Conservation (phyloP, 208 protist species). For the Novymonas esmeraldas region DNA sequence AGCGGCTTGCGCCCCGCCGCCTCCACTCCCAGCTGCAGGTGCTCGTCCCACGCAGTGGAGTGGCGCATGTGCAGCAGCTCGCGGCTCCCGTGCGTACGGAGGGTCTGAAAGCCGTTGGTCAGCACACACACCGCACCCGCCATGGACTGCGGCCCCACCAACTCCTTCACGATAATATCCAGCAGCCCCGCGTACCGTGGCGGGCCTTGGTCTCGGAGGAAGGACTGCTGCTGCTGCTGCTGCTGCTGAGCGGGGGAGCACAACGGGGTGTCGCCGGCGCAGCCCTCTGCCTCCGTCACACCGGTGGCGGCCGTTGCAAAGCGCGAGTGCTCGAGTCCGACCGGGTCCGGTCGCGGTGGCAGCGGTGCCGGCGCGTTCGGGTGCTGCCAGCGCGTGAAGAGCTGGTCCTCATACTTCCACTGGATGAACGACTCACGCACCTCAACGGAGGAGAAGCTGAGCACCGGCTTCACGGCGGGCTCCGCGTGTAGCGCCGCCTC, state of each 20-base stretch:
- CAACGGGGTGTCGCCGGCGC: slow-evolving; percentile 4
- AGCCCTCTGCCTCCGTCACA: background rate
- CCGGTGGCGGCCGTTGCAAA: background rate
- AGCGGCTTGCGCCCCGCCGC: slow-evolving; percentile 30
- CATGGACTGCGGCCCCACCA: slow-evolving; percentile 35
- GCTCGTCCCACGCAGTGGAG: slow-evolving; percentile 65
- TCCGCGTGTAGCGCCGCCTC: slow-evolving; percentile 28
- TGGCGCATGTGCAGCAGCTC: slow-evolving; percentile 36
- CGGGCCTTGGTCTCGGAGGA: slow-evolving; percentile 37
- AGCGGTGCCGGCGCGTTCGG: slow-evolving; percentile 11
- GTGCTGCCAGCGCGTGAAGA: slow-evolving; percentile 50
- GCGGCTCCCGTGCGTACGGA: slow-evolving; percentile 47
- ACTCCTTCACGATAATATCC: slow-evolving; percentile 63
- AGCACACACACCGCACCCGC: slow-evolving; percentile 52
- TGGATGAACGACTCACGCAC: slow-evolving; percentile 62
- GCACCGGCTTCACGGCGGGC: slow-evolving; percentile 41
- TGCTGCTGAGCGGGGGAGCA: background rate
- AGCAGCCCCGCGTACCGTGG: slow-evolving; percentile 57
- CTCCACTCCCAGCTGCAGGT: slow-evolving; percentile 68
- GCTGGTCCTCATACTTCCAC: slow-evolving; percentile 58
- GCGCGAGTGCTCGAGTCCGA: slow-evolving; percentile 13
- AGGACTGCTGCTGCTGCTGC: slow-evolving; percentile 3
- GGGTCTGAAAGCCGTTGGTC: slow-evolving; percentile 76
- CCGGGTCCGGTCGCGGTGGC: slow-evolving; percentile 29
- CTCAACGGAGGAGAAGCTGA: slow-evolving; percentile 31